Evolutionary conservation across 2,329 filamentous ascomycete genomes (phyloP), one percentile per base, ranked within the genome.

Genomic region (Claviceps humidiphila): DNA sequence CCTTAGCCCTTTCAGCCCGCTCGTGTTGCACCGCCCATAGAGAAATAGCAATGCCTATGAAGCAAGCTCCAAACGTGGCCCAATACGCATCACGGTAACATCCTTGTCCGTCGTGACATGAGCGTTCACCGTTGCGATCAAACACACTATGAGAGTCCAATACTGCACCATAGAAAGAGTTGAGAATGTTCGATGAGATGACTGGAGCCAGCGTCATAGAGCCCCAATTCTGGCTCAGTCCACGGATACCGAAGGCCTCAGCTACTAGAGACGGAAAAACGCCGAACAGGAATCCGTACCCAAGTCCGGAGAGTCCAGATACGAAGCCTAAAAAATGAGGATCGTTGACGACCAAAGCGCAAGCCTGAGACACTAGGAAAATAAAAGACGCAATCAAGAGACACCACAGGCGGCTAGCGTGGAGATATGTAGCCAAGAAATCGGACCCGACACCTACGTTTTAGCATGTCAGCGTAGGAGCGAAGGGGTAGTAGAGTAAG

Each of bases 221-320:
- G 14, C 93, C 93, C 91, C 93, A 98, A 63, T 97, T 98, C 64
- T 95, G 88, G 52, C 85, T 89, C 47, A 98, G 74, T 1, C 90
- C 91, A 55, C 84, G 78, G 26, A 96, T 85, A 7, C 93, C 93
- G 65, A 98, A 98, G 0, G 85, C 84, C 64, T 97, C 90, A 6
- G 90, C 89, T 9, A 87, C 80, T 17, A 97, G 81, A 13, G 89
- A 90, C 0, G 93, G 93, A 66, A 87, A 95, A 20, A 95, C 90
- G 38, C 93, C 93, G 59, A 97, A 97, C 0, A 97, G 75, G 58
- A 95, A 88, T 2, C 93, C 93, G 65, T 98, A 98, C 1, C 83
- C 90, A 1, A 97, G 73, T 0, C 93, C 93, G 0, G 87, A 95
- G 22, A 95, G 76, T 0, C 82, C 80, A 0, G 90, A 96, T 17